These are phyloP conservation scores for Aspergillus carlsbadensis DNA, from an alignment of 495 filamentous ascomycete species.

Conservation along the genomic window DNA sequence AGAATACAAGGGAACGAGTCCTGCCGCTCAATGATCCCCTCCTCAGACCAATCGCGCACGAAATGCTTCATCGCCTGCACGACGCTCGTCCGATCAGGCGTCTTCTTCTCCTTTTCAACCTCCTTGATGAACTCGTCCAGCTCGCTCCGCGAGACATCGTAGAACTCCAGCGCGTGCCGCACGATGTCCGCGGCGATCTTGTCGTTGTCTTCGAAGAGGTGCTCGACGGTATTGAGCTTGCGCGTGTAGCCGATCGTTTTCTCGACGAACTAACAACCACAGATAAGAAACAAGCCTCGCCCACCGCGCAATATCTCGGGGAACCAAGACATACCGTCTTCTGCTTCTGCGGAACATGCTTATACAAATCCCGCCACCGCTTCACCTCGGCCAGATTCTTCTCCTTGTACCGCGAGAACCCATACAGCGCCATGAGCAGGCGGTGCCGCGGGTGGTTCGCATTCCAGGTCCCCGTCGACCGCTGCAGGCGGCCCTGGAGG, in stretches of 20 bases:
- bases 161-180: slow-evolving; percentile 19
- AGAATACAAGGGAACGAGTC: slow-evolving; percentile 37
- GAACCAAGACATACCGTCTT: slow-evolving; percentile 6
- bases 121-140: slow-evolving; percentile 20
- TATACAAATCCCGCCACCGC: slow-evolving; percentile 25
- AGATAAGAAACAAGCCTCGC: background rate
- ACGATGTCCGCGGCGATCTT: slow-evolving; percentile 19
- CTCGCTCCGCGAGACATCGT: slow-evolving; percentile 17
- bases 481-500: slow-evolving; percentile 15
- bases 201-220: slow-evolving; percentile 20
- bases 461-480: slow-evolving; percentile 18
- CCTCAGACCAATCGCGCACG: slow-evolving; percentile 45
- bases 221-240: slow-evolving; percentile 25
- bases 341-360: slow-evolving; percentile 19
- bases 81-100: slow-evolving; percentile 29
- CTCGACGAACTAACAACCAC: slow-evolving; percentile 17
- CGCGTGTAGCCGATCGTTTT: slow-evolving; percentile 20
- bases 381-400: slow-evolving; percentile 16
- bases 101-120: slow-evolving; percentile 10
- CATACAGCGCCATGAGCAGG: slow-evolving; percentile 22
- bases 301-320: too few relatives aligned
- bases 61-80: slow-evolving; percentile 46
- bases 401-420: slow-evolving; percentile 21
- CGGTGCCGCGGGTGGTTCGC: slow-evolving; percentile 22
- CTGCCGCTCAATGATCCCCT: slow-evolving; percentile 38